Evolutionary conservation across 768 basidiomycete genomes (phyloP).

Genomic region (Pisolithus orientalis): DNA sequence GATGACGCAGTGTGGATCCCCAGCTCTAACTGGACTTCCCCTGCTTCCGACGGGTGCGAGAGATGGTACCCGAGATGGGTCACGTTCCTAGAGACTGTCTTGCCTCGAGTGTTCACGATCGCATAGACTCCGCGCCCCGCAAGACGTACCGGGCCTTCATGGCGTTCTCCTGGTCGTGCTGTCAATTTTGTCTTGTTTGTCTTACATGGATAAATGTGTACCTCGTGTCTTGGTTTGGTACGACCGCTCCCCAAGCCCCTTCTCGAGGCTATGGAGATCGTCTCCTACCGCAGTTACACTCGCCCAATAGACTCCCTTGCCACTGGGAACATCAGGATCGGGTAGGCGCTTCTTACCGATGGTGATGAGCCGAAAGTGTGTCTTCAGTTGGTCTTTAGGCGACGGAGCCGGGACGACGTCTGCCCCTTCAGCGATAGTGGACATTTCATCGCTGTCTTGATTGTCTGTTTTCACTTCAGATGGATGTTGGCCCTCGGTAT

Average conservation of each 20-base stretch:
- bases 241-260: constrained; percentile 41
- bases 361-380: constrained; percentile 44
- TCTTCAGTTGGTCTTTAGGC: constrained; percentile 27
- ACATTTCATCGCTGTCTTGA: constrained; percentile 30
- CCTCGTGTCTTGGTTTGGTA: constrained; percentile 62
- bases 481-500: constrained; percentile 8
- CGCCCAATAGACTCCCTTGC: constrained; percentile 48
- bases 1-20: constrained; percentile 48
- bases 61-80: constrained; percentile 57
- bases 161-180: constrained; percentile 37
- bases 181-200: background rate
- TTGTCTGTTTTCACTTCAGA: constrained; percentile 21
- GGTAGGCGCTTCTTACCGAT: constrained; percentile 58
- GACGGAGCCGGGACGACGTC: constrained; percentile 44
- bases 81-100: constrained; percentile 37
- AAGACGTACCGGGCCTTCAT: constrained; percentile 45
- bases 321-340: constrained; percentile 33
- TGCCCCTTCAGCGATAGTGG: constrained; percentile 36
- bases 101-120: constrained; percentile 44
- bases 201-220: constrained; percentile 9
- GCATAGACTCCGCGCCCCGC: constrained; percentile 56
- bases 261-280: constrained; percentile 41
- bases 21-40: constrained; percentile 50
- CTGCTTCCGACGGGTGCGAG: constrained; percentile 44
- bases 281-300: constrained; percentile 45